These are phyloP conservation scores for Scolecobasidium constrictum DNA, from an alignment of 2,329 filamentous ascomycete species.

Conservation along the genomic window DNA sequence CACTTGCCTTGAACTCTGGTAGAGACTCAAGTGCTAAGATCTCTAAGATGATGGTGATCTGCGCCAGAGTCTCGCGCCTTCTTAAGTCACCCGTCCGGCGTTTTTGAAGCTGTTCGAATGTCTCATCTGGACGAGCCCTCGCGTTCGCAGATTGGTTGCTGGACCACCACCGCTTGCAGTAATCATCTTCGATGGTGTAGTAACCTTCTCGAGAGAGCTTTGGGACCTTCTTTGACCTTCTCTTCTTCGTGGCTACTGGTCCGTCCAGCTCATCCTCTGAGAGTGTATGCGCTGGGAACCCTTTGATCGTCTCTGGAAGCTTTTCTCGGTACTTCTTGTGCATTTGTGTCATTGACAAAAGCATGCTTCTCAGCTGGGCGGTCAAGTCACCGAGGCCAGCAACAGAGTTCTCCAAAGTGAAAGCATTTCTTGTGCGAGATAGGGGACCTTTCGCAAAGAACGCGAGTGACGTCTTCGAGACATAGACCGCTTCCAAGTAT, in stretches of 20 bases:
- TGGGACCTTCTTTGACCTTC: constrained; percentile 44
- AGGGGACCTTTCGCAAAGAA: constrained; percentile 78
- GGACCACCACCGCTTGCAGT: constrained; percentile 62
- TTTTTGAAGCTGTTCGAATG: constrained; percentile 44
- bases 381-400: constrained; percentile 50
- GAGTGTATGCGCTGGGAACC: constrained; percentile 33
- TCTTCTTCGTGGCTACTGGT: constrained; percentile 31
- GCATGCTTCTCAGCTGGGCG: constrained; percentile 55
- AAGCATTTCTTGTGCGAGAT: constrained; percentile 61
- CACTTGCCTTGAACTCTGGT: constrained; percentile 20
- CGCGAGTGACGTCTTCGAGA: constrained; percentile 58
- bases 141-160: constrained; percentile 23
- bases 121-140: constrained; percentile 8
- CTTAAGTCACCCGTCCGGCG: constrained; percentile 55
- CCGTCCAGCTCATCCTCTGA: constrained; percentile 30
- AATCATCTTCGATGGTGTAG: constrained; percentile 54
- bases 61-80: constrained; percentile 66
- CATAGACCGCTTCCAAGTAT: constrained; percentile 35
- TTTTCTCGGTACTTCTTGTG: constrained; percentile 74
- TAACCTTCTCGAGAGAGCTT: constrained; percentile 58
- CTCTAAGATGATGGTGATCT: constrained; percentile 71
- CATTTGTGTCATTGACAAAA: constrained; percentile 55
- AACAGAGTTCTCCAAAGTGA: constrained; percentile 40
- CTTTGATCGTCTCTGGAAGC: constrained; percentile 53
- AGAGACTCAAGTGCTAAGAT: constrained; percentile 56